These are phyloP conservation scores for Ophiostoma sp. DNA, from an alignment of 2,329 filamentous ascomycete species.

Conservation along the genomic window DNA sequence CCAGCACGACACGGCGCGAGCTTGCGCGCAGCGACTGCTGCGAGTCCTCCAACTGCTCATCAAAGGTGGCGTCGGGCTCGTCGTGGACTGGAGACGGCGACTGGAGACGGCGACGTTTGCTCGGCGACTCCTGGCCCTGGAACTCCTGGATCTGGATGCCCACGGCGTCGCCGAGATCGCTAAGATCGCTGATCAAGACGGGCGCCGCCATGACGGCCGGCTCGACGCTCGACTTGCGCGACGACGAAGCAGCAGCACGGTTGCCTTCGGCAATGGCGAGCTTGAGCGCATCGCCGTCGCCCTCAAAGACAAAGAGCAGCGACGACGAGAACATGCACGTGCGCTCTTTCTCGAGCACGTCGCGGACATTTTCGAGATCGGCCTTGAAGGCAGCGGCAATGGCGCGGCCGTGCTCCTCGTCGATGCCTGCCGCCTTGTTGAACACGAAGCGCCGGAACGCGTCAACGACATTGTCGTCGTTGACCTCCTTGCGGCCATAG, in stretches of 20 bases:
- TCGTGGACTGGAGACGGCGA: background rate
- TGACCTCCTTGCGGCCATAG: conserved; percentile 51
- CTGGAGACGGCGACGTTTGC: conserved; percentile 38
- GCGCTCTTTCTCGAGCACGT: conserved; percentile 50
- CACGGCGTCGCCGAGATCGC: background rate
- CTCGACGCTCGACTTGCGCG: background rate
- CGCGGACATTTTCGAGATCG: conserved; percentile 49
- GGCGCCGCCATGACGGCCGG: background rate
- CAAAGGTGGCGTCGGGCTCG: background rate
- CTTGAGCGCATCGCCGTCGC: conserved; percentile 52
- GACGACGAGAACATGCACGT: conserved; percentile 61
- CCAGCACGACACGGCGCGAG: conserved; percentile 12
- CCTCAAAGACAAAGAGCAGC: conserved; percentile 59
- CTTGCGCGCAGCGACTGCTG: background rate
- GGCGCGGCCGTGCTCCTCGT: conserved; percentile 51
- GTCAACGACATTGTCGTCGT: conserved; percentile 48
- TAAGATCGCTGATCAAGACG: no score
- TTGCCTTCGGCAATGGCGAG: conserved; percentile 50
- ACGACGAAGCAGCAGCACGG: conserved; percentile 20
- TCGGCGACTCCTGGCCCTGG: background rate
- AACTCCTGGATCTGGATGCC: background rate
- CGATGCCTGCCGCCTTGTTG: conserved; percentile 52
- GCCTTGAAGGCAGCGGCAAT: conserved; percentile 50
- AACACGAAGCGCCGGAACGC: conserved; percentile 55
- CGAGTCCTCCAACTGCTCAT: background rate